phyloP scores from a whole-genome alignment of 164 flowering plant genomes.

The Amborella trichopoda region DNA sequence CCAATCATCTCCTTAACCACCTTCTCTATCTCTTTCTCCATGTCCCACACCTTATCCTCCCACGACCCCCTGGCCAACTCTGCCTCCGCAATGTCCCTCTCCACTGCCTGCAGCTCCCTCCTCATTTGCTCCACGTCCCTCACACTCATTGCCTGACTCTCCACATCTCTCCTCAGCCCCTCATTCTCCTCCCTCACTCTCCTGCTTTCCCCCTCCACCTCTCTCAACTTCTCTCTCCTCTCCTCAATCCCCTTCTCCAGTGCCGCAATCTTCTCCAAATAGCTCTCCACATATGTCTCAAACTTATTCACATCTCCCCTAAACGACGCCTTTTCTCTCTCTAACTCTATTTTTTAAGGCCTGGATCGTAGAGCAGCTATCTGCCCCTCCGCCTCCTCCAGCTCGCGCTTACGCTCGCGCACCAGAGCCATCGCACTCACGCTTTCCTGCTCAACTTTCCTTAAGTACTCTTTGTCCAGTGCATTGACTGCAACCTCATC shows the following conservation, averaged over 20 bases:
- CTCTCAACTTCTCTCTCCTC: slow-evolving; percentile 52
- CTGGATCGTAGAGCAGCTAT: slow-evolving; percentile 27
- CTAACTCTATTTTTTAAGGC: slow-evolving; percentile 40
- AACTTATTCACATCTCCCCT: slow-evolving; percentile 70
- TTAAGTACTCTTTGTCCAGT: slow-evolving; percentile 26
- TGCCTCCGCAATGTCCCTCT: slow-evolving; percentile 67
- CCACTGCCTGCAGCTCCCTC: slow-evolving; percentile 78
- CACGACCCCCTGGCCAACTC: slow-evolving; percentile 53
- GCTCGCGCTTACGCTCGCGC: too few species aligned
- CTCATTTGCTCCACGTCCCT: slow-evolving; percentile 94
- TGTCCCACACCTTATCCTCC: slow-evolving; percentile 91
- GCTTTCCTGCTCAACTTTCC: slow-evolving; percentile 27
- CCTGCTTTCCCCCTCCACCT: slow-evolving; percentile 35
- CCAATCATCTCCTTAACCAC: slow-evolving; percentile 68
- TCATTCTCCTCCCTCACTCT: slow-evolving; percentile 66
- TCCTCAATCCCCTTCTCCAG: slow-evolving; percentile 48
- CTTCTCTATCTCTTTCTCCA: slow-evolving; percentile 31
- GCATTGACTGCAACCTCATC: slow-evolving; percentile 49
- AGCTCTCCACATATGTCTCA: slow-evolving; percentile 29
- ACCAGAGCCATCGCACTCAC: not conserved
- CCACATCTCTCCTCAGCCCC: slow-evolving; percentile 57
- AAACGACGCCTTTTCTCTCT: slow-evolving; percentile 44
- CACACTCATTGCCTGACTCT: slow-evolving; percentile 54
- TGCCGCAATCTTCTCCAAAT: slow-evolving; percentile 12
- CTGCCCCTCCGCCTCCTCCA: slow-evolving; percentile 24